Evolutionary conservation across 345 rosid genomes (phyloP).

Genomic region (Rhodomyrtus tomentosa): DNA sequence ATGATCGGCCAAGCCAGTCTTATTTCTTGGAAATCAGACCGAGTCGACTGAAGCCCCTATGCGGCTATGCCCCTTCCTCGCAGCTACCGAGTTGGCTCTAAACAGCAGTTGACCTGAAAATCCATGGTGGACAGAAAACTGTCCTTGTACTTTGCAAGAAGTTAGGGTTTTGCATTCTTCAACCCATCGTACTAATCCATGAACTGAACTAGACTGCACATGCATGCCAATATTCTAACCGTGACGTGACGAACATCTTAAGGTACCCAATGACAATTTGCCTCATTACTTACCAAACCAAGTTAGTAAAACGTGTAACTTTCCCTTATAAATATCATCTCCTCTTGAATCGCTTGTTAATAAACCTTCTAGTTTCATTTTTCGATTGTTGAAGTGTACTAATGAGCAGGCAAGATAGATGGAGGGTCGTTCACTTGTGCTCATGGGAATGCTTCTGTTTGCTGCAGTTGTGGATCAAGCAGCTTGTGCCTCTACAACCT

Average conservation of each 20-base stretch:
- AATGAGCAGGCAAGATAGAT: no score
- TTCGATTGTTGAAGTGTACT: no score
- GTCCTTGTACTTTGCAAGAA: background rate
- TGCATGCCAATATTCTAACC: background rate
- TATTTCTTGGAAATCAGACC: background rate
- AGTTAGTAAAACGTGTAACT: rapidly evolving
- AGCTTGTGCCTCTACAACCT: background rate
- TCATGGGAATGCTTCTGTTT: background rate
- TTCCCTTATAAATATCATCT: background rate
- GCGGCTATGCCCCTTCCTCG: background rate
- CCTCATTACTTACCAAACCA: background rate
- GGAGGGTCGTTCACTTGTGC: no score
- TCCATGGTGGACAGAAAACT: background rate
- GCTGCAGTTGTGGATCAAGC: background rate
- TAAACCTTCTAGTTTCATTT: no score
- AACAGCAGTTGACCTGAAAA: background rate
- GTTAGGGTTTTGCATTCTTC: background rate
- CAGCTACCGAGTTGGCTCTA: background rate
- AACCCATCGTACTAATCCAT: background rate
- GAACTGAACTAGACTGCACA: background rate
- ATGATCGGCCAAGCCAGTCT: background rate
- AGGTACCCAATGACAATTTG: no score
- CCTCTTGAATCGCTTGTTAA: rapidly evolving
- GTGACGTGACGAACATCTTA: no score
- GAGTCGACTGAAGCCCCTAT: background rate